These are phyloP conservation scores for Vaccinium macrocarpon DNA, from an alignment of 148 eudicot species.

Conservation along the genomic window DNA sequence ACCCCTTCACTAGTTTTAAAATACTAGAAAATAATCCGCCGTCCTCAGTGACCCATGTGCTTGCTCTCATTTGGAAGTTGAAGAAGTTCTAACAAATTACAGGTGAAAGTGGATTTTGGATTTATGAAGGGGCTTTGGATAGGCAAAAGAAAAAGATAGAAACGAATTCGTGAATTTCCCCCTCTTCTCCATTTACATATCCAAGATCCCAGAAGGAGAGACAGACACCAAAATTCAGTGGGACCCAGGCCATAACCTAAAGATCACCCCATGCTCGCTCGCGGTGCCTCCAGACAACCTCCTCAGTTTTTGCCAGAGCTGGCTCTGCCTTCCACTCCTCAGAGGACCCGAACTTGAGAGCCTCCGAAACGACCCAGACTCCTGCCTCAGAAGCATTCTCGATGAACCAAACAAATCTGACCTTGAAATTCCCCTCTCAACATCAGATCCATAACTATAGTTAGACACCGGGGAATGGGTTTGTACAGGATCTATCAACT, in stretches of 20 bases:
- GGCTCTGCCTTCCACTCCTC: slow-evolving; percentile 32
- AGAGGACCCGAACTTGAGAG: slow-evolving; percentile 76
- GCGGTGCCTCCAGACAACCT: slow-evolving; percentile 51
- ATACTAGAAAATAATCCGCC: background rate
- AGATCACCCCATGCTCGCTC: slow-evolving; percentile 63
- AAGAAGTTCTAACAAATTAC: background rate
- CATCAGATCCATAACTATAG: slow-evolving; percentile 36
- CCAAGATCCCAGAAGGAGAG: background rate
- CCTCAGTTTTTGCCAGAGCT: slow-evolving; percentile 58
- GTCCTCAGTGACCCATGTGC: background rate
- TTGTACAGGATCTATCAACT: slow-evolving; percentile 28
- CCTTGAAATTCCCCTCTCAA: slow-evolving; percentile 56
- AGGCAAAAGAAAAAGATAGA: background rate
- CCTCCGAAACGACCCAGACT: slow-evolving; percentile 47
- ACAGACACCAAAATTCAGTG: slow-evolving; percentile 27
- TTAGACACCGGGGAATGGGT: slow-evolving; percentile 34
- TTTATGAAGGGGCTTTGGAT: background rate
- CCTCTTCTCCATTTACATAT: background rate
- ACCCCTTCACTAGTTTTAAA: background rate
- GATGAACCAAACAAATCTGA: slow-evolving; percentile 49
- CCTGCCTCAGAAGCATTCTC: slow-evolving; percentile 28
- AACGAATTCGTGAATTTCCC: background rate
- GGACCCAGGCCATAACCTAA: slow-evolving; percentile 60
- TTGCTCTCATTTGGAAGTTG: background rate
- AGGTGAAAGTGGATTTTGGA: background rate